Base-by-base conservation (phyloP, 2,329 filamentous ascomycete species). In the Raffaelea arxii region DNA sequence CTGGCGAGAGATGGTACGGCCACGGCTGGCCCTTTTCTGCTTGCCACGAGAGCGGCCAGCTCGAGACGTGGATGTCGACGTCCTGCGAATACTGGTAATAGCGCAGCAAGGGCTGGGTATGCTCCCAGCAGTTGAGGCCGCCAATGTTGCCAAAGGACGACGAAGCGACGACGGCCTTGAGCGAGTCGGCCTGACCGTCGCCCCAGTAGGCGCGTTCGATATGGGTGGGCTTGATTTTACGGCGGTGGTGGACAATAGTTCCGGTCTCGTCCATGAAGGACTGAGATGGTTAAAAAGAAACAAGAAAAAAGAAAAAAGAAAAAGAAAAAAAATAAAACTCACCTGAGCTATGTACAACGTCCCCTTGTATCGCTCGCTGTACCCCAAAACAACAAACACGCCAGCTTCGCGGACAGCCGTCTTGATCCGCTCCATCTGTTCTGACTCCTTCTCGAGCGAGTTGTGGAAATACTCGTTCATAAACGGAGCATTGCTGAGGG, bases 141-240 rank as follows among this genome's bases (percentile, higher is more conserved):
- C 71, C 70, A 16, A 74, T 62, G 38, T 63, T 63, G 2, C 66
- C 69, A 30, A 67, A 62, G 49, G 61, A 50, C 25, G 60, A 51
- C 25, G 60, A 51, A 32, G 69, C 59, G 1, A 58, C 64, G 2
- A 74, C 70, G 27, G 59, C 66, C 4, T 57, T 53, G 4, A 75
- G 53, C n/a, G 61, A 64, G 4, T 62, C 54, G 1, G 61, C 66
- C 0, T 58, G 56, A 0, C 65, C 66, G 32, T 76, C 72, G 1
- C 71, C 72, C 24, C 68, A 77, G n/a, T 75, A 50, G 3, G 68
- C 70, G 1, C 70, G 64, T 55, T 76, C 72, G 62, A 76, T 68
- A 44, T 76, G 71, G 0, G 71, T 76, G 0, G 71, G 66, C 55
- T 76, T 76, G 52, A 75, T 61, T 58, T 77, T 76, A 18, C 69